Base-by-base conservation (phyloP, 1,139 yeast species). In the Yamadazyma trypodendri region DNA sequence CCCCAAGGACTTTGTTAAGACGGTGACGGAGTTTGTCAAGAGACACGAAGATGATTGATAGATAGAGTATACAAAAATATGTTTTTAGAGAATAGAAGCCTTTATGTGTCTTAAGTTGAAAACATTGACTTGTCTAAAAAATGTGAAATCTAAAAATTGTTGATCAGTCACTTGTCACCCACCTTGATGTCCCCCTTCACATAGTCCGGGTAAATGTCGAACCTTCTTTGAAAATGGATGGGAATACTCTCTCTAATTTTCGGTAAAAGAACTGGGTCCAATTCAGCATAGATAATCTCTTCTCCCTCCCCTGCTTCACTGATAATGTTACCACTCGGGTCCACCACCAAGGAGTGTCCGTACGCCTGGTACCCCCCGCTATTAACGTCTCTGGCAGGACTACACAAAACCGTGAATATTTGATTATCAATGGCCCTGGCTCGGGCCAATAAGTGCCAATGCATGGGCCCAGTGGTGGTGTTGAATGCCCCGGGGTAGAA, bases 401-500 rank as follows among this genome's bases (percentile, higher is more conserved):
- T 85, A 55, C 95, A 88, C 55, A 87, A 61, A 10, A 89, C 61
- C 9, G 88, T 85, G 55, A 77, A 90, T 8, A 84, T 58, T 60
- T 90, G 94, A 61, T 90, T 90, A 58, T 90, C 97, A 9, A 90
- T 84, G 3, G 97, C 95, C 45, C 97, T 72, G 1, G 95, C 75
- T 43, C 90, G 72, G 1, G 94, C 96, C 42, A 90, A 73, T 48
- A 89, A 69, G 49, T 83, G 84, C 97, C 97, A 90, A 59, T 88
- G 97, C 55, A 87, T 68, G 1, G 97, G 97, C 0, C 97, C 97
- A 0, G 97, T 90, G 22, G 92, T 87, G 16, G 95, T 86, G 67
- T 90, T 90, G 68, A 90, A 90, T 0, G 97, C 97, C 37, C 96
- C 95, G 0, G 97, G 97, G 50, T 88, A 89, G 37, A 88, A 72